Conservation (phyloP, 2,329 filamentous ascomycete genomes). For the Lachnellula cervina region DNA sequence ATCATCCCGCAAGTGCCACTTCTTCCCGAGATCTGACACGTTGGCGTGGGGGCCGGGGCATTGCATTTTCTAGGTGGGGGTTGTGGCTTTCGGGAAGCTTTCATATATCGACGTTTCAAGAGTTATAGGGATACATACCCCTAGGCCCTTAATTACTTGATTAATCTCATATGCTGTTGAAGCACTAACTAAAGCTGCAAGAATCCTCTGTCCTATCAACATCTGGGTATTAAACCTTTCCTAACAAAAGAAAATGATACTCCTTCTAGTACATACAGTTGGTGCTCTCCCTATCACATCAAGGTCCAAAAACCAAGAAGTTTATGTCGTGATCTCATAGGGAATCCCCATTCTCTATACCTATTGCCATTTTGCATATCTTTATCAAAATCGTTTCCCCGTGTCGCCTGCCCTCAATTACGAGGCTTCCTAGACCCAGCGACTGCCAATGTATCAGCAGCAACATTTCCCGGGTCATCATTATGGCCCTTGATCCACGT, state of each 20-base stretch:
- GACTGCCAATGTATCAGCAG: slow-evolving; percentile 75
- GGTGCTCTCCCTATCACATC: background rate
- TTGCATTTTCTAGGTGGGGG: no score
- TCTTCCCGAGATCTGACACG: background rate
- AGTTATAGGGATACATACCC: no score
- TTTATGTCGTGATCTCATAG: background rate
- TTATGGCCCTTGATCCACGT: slow-evolving; percentile 89
- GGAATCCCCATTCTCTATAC: no score
- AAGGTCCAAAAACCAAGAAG: background rate
- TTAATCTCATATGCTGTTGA: no score
- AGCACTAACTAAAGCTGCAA: background rate
- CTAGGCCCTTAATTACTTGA: background rate
- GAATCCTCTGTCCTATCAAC: background rate
- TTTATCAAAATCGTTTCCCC: background rate
- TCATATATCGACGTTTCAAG: no score
- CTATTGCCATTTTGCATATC: background rate
- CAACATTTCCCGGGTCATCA: slow-evolving; percentile 67
- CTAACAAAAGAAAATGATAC: background rate
- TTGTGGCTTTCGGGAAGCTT: no score
- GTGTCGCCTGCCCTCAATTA: background rate
- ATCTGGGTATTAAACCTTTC: slow-evolving; percentile 11
- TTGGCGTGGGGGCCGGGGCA: no score
- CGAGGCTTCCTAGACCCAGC: slow-evolving; percentile 33
- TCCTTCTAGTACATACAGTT: background rate
- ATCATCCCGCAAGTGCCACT: background rate